Conservation (phyloP, 2,329 filamentous ascomycete species). For the Ascochyta pisi region DNA sequence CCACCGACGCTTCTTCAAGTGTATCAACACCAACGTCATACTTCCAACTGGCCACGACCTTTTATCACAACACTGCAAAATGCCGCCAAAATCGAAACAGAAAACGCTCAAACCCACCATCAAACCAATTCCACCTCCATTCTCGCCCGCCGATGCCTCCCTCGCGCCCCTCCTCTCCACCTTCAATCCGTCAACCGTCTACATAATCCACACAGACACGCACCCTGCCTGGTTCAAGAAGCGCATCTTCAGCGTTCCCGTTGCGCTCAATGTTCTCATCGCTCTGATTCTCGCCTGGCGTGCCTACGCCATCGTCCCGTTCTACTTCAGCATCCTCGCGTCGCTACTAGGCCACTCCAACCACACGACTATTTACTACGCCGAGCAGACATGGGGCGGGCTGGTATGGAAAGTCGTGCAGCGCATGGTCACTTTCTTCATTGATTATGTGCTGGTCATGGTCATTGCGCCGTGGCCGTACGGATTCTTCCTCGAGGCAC, state of each 20-base stretch:
- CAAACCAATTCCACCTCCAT: constrained; percentile 16
- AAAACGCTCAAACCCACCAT: constrained; percentile 23
- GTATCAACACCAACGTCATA: constrained; percentile 14
- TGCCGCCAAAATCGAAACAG: constrained; percentile 32
- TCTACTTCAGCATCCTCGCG: constrained; percentile 72
- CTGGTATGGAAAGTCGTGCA: constrained; percentile 64
- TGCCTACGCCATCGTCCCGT: constrained; percentile 71
- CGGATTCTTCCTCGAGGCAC: constrained; percentile 64
- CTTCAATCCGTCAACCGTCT: constrained; percentile 74
- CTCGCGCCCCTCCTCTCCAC: constrained; percentile 71
- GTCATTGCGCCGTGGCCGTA: constrained; percentile 57
- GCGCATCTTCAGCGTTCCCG: constrained; percentile 81
- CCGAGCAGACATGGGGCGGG: constrained; percentile 58
- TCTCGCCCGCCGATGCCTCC: constrained; percentile 62
- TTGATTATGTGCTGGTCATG: constrained; percentile 69
- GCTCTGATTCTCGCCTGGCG: constrained; percentile 70
- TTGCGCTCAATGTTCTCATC: constrained; percentile 76
- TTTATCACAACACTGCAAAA: constrained; percentile 4
- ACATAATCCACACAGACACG: constrained; percentile 83
- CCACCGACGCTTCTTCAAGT: constrained; percentile 1
- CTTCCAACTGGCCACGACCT: background rate
- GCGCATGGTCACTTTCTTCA: constrained; percentile 70
- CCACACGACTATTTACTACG: constrained; percentile 68
- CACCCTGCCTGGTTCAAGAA: constrained; percentile 75
- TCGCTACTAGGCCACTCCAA: constrained; percentile 71